These are phyloP conservation scores for Ophiosphaerella narmari DNA, from an alignment of 2,329 filamentous ascomycete genomes.

Conservation along the genomic window DNA sequence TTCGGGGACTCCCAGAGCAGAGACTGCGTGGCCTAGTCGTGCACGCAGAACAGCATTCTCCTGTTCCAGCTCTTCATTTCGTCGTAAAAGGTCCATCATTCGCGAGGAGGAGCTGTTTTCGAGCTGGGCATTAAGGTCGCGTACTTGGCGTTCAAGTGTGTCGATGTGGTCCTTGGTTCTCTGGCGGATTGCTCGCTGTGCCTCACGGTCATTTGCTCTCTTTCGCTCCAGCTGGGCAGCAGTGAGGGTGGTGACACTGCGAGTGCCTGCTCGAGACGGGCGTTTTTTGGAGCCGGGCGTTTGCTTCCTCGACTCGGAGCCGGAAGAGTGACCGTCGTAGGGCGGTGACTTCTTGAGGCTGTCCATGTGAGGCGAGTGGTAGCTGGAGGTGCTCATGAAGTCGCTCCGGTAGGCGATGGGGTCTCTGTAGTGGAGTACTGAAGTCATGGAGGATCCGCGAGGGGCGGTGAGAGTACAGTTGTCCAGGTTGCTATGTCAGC, in stretches of 20 bases:
- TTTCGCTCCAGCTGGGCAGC: constrained; percentile 64
- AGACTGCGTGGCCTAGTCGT: constrained; percentile 53
- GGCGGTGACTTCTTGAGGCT: constrained; percentile 42
- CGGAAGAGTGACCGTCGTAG: constrained; percentile 47
- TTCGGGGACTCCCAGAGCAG: constrained; percentile 44
- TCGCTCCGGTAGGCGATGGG: constrained; percentile 46
- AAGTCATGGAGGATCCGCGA: constrained; percentile 48
- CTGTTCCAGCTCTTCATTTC: constrained; percentile 59
- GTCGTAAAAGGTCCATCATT: constrained; percentile 57
- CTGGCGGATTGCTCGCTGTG: constrained; percentile 63
- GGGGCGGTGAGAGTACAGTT: constrained; percentile 39
- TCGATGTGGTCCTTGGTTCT: constrained; percentile 65
- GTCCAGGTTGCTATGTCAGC: constrained; percentile 41
- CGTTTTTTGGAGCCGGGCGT: constrained; percentile 51
- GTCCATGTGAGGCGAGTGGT: constrained; percentile 43
- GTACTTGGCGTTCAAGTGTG: constrained; percentile 59
- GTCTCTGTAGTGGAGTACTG: constrained; percentile 46
- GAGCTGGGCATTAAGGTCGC: constrained; percentile 55
- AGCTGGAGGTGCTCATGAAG: constrained; percentile 44
- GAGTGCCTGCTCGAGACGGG: constrained; percentile 59
- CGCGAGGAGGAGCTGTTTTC: constrained; percentile 53
- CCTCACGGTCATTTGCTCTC: constrained; percentile 64
- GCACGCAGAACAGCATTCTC: constrained; percentile 59
- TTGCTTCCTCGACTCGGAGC: constrained; percentile 44
- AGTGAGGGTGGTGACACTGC: constrained; percentile 62